Percentiles rank a stretch among this genome's conserved stretches.
Evolutionary conservation across 176 grass and related monocot genomes (phyloP).

Genomic region (Zea luxurians): DNA sequence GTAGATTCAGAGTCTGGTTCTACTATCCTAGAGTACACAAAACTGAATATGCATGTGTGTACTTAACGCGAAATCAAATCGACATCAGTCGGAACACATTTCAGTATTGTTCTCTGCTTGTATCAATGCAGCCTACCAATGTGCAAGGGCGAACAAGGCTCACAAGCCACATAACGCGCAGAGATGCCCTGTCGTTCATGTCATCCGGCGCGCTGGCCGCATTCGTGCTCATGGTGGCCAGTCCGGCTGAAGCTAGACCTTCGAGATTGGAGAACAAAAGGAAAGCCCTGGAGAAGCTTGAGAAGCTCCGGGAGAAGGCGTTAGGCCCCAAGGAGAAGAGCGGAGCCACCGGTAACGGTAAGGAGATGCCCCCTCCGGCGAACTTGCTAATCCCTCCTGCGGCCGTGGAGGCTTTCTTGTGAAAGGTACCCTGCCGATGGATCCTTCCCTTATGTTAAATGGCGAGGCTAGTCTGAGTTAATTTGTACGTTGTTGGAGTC

Average conservation of each 20-base stretch:
- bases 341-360: not conserved
- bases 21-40: not conserved
- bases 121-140: constrained; percentile 21
- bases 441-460: not conserved
- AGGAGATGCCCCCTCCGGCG: constrained; percentile 37
- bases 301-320: constrained; percentile 66
- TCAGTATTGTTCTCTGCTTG: not conserved
- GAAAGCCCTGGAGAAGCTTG: constrained; percentile 73
- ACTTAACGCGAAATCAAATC: not conserved
- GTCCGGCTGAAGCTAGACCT: constrained; percentile 43
- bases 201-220: constrained; percentile 41
- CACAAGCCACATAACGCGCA: constrained; percentile 42
- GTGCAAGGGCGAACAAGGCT: constrained; percentile 25
- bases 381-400: constrained; percentile 41
- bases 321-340: constrained; percentile 35
- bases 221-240: constrained; percentile 10
- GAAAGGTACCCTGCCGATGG: not conserved
- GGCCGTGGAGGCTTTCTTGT: constrained; percentile 39
- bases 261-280: constrained; percentile 61
- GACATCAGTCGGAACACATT: not conserved
- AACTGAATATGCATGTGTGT: not conserved
- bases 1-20: too few species aligned
- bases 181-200: constrained; percentile 59
- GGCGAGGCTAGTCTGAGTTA: not conserved
- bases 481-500: not conserved